Percentiles rank a stretch among this genome's conserved stretches.
Evolutionary conservation across 345 rosid species (phyloP).

Genomic region (Eucalyptus sp.): DNA sequence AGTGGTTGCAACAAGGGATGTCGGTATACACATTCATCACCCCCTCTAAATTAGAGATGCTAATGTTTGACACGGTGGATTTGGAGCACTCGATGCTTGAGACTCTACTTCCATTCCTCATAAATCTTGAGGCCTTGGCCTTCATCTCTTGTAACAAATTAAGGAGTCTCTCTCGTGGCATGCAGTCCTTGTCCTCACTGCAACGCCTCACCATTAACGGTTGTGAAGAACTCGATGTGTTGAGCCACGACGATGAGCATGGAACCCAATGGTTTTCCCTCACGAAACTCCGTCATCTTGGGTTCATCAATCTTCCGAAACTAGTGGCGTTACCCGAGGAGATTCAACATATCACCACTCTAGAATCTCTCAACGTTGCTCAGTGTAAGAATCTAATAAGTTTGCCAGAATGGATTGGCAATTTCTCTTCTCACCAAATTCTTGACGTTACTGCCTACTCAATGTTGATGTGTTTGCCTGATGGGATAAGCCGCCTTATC

Average conservation of each 20-base stretch:
- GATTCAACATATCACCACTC: neutral
- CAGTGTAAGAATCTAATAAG: neutral
- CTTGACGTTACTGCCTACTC: neutral
- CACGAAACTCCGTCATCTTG: neutral
- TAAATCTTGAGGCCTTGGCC: neutral
- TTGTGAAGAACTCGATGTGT: neutral
- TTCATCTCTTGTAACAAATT: neutral
- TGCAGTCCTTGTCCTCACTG: neutral
- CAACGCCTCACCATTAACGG: neutral
- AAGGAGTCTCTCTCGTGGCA: neutral
- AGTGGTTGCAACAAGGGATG: neutral
- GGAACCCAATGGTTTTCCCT: neutral
- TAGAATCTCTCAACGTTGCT: neutral
- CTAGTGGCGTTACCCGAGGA: neutral
- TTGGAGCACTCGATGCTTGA: neutral
- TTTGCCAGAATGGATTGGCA: neutral
- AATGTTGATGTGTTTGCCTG: neutral
- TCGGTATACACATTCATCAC: neutral
- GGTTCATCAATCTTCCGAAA: neutral
- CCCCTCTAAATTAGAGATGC: neutral
- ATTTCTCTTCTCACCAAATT: neutral
- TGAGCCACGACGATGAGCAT: neutral
- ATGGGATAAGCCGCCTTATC: neutral
- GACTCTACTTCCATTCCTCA: neutral
- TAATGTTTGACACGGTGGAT: neutral